Conservation (phyloP, 345 rosid species). For the Clausena lansium region DNA sequence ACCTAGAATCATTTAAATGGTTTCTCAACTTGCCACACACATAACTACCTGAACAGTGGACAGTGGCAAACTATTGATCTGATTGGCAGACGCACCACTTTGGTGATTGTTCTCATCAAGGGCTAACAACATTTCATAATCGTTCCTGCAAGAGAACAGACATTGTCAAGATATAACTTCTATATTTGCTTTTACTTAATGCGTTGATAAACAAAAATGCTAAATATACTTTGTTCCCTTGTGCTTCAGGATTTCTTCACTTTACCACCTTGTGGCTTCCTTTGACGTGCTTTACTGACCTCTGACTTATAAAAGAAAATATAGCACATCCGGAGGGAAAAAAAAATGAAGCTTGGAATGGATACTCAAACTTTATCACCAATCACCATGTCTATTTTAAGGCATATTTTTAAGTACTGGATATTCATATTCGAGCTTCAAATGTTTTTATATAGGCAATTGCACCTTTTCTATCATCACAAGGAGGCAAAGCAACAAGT, state of each 20-base stretch:
- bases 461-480: neutral
- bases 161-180: constrained; percentile 4
- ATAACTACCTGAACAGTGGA: constrained; percentile 58
- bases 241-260: neutral
- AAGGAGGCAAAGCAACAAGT: neutral
- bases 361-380: too few species aligned
- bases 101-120: constrained; percentile 72
- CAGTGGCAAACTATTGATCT: constrained; percentile 77
- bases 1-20: neutral
- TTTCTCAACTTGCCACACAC: constrained; percentile 1
- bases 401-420: neutral
- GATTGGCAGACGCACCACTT: constrained; percentile 59
- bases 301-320: neutral
- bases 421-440: neutral
- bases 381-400: neutral
- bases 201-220: neutral
- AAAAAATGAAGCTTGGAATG: too few species aligned
- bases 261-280: neutral
- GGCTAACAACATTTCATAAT: constrained; percentile 88
- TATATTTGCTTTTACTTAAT: neutral
- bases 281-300: neutral
- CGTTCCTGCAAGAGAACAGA: constrained; percentile 56
- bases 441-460: neutral
- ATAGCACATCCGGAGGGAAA: neutral
- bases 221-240: neutral